Evolutionary conservation across 129 eudicot species (phyloP).

Genomic region (Tagetes erecta): DNA sequence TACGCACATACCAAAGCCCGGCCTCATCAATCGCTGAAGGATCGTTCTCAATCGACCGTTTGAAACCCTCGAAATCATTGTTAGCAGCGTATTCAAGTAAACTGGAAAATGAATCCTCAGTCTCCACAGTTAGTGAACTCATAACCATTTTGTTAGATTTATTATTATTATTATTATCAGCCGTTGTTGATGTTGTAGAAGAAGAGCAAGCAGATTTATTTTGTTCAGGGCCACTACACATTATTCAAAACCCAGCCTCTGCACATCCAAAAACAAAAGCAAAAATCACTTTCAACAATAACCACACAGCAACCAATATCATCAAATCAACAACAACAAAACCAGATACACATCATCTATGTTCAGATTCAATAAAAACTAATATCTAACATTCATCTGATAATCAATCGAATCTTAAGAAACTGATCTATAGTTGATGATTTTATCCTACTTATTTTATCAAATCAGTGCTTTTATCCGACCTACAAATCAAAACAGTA

Average conservation of each 20-base stretch:
- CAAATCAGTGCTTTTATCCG: background rate
- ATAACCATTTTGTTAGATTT: constrained; percentile 35
- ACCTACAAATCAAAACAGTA: background rate
- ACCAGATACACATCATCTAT: background rate
- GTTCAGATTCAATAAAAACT: background rate
- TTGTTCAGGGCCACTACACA: constrained; percentile 62
- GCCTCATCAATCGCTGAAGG: constrained; percentile 55
- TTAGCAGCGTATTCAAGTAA: constrained; percentile 73
- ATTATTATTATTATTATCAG: background rate
- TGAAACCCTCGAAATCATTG: constrained; percentile 66
- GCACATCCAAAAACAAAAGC: background rate
- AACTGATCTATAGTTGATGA: background rate
- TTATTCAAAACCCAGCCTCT: constrained; percentile 12
- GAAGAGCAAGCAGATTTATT: constrained; percentile 38
- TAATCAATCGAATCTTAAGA: background rate
- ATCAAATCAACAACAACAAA: no score
- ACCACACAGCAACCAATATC: background rate
- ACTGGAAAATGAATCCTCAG: constrained; percentile 61
- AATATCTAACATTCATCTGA: background rate
- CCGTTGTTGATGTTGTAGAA: constrained; percentile 19
- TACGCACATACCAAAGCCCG: constrained; percentile 78
- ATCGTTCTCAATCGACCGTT: constrained; percentile 47
- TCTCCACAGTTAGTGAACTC: constrained; percentile 53
- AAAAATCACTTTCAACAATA: background rate
- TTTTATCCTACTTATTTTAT: background rate